Evolutionary conservation across 139 green algal species (phyloP).

Genomic region (Pleodorina starrii): DNA sequence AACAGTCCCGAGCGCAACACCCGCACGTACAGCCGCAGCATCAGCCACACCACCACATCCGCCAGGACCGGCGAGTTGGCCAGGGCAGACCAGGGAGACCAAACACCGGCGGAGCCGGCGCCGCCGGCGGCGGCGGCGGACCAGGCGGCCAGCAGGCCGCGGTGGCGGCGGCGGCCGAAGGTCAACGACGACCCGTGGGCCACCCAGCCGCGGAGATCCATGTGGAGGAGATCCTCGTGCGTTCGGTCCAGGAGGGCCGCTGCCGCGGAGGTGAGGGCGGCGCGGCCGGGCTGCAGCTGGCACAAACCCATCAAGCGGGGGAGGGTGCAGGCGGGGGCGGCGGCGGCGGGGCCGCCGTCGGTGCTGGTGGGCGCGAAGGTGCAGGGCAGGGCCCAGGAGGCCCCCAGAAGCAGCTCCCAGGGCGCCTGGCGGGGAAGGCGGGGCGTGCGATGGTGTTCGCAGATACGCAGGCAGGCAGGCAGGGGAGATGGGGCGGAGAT

Average conservation of each 20-base stretch:
- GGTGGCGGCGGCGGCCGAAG: no score
- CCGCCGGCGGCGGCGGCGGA: not conserved
- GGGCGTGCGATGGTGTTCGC: no score
- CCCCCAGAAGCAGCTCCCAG: conserved; percentile 61
- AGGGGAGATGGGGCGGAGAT: no score
- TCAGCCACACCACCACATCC: conserved; percentile 78
- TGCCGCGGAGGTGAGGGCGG: not conserved
- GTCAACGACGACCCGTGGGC: no score
- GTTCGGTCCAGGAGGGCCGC: no score
- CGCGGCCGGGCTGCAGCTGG: conserved; percentile 61
- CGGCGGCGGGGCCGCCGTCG: not conserved
- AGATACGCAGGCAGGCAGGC: no score
- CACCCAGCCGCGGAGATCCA: not conserved
- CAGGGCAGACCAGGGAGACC: conserved; percentile 47
- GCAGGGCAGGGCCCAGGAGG: conserved; percentile 61
- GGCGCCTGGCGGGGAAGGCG: conserved; percentile 52
- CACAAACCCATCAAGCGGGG: conserved; percentile 82
- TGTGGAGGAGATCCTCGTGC: no score
- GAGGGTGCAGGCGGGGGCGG: conserved; percentile 64
- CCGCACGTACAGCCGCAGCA: conserved; percentile 72
- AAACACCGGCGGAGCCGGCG: not conserved
- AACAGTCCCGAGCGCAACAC: conserved; percentile 55
- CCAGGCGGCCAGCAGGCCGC: not conserved
- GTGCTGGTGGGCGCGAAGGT: not conserved
- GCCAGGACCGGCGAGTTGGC: conserved; percentile 55